Conservation (phyloP, 306 rosid genomes). For the Cucurbita pepo region DNA sequence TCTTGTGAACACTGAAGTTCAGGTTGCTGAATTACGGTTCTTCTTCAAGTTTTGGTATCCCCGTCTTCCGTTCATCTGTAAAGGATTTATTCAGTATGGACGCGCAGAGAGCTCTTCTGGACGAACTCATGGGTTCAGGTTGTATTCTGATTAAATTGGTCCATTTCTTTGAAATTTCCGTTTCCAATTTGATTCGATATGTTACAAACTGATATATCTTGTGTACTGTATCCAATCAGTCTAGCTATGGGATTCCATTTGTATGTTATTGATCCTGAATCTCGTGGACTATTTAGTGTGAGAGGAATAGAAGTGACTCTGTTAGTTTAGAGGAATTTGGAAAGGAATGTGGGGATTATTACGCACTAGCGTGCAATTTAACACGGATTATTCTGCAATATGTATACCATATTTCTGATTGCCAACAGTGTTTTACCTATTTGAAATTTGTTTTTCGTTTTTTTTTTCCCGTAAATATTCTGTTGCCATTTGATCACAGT, state of each 20-base stretch:
- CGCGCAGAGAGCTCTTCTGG: conserved; percentile 96
- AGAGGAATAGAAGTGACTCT: neutral
- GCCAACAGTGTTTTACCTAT: neutral
- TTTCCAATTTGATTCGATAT: neutral
- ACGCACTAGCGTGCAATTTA: neutral
- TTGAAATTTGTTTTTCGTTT: neutral
- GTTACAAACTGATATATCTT: neutral
- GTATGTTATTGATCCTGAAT: neutral
- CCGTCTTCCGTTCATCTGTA: neutral
- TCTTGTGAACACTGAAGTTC: neutral
- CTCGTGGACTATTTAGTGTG: neutral
- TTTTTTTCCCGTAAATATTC: neutral
- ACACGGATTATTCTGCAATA: neutral
- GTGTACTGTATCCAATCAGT: neutral
- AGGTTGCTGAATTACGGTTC: neutral
- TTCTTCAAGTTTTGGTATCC: neutral
- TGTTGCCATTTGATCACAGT: neutral
- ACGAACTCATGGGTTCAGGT: conserved; percentile 99
- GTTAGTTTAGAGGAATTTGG: neutral
- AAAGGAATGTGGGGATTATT: neutral
- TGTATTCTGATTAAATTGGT: neutral
- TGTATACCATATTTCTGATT: neutral
- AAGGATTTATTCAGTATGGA: conserved; percentile 33
- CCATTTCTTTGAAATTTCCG: neutral
- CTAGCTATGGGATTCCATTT: neutral